Evolutionary conservation across 1,139 yeast genomes (phyloP).

Genomic region (Candida pseudoviswanathii): DNA sequence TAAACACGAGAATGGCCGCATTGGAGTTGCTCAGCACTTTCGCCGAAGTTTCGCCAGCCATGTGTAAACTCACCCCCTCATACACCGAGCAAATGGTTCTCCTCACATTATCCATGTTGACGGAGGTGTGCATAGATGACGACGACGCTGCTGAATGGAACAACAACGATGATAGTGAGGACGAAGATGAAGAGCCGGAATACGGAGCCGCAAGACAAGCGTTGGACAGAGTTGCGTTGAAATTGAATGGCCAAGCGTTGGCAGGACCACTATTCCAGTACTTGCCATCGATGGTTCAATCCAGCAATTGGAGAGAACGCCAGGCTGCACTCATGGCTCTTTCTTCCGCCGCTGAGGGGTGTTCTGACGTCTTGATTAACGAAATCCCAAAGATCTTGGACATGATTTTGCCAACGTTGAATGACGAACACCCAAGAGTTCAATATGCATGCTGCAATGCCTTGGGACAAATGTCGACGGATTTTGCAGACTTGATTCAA

Average conservation of each 20-base stretch:
- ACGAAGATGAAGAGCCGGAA: slow-evolving; percentile 84
- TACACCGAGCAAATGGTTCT: slow-evolving; percentile 75
- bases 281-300: slow-evolving; percentile 78
- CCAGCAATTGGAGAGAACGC: slow-evolving; percentile 87
- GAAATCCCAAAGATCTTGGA: slow-evolving; percentile 84
- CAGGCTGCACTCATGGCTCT: slow-evolving; percentile 97
- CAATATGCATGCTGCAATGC: slow-evolving; percentile 98
- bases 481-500: slow-evolving; percentile 88
- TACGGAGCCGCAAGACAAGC: slow-evolving; percentile 94
- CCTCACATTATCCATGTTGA: slow-evolving; percentile 79
- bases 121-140: slow-evolving; percentile 89
- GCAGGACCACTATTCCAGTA: slow-evolving; percentile 86
- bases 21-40: slow-evolving; percentile 87
- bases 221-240: slow-evolving; percentile 83
- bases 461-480: slow-evolving; percentile 96
- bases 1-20: slow-evolving; percentile 80
- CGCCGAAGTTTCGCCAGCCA: slow-evolving; percentile 90
- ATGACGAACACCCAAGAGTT: slow-evolving; percentile 88
- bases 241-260: slow-evolving; percentile 78
- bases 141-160: slow-evolving; percentile 89
- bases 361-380: slow-evolving; percentile 81
- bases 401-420: slow-evolving; percentile 77
- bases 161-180: slow-evolving; percentile 73
- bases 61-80: slow-evolving; percentile 82
- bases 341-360: slow-evolving; percentile 97